Percentiles rank a stretch among this genome's conserved stretches.
These are phyloP conservation scores for Nicotiana undulata DNA, from an alignment of 257 asterid species.

Conservation along the genomic window DNA sequence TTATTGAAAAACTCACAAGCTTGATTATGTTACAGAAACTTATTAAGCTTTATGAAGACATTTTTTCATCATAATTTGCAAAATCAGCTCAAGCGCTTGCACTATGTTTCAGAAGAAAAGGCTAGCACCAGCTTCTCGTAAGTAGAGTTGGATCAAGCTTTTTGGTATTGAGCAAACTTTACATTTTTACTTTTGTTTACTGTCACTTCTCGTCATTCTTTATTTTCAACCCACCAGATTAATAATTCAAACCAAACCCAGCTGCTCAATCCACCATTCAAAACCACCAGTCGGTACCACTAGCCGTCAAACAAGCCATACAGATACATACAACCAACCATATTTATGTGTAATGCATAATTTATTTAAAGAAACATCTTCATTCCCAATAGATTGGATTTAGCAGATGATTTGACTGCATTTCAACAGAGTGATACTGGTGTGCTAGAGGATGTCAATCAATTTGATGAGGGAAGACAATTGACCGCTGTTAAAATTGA, in stretches of 20 bases:
- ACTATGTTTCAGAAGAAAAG: neutral
- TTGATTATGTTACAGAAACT: neutral
- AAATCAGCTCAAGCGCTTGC: neutral
- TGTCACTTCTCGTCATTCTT: neutral
- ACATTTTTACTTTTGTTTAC: neutral
- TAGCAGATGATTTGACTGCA: neutral
- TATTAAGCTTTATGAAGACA: neutral
- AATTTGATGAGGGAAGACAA: neutral
- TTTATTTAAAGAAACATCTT: neutral
- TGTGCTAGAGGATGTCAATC: neutral
- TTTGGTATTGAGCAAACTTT: neutral
- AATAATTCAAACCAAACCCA: neutral
- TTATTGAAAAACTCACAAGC: neutral
- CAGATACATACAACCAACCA: neutral
- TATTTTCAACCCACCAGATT: neutral
- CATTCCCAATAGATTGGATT: neutral
- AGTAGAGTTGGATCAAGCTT: neutral
- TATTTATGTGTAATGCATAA: neutral
- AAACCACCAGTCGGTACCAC: neutral
- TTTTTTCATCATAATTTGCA: neutral
- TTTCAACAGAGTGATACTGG: neutral
- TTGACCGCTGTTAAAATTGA: neutral
- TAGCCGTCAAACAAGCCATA: neutral
- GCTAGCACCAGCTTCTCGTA: neutral
- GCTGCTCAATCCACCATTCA: neutral